phyloP scores from a whole-genome alignment of 2,329 filamentous ascomycete species.

The Ophiocordyceps sinensis region DNA sequence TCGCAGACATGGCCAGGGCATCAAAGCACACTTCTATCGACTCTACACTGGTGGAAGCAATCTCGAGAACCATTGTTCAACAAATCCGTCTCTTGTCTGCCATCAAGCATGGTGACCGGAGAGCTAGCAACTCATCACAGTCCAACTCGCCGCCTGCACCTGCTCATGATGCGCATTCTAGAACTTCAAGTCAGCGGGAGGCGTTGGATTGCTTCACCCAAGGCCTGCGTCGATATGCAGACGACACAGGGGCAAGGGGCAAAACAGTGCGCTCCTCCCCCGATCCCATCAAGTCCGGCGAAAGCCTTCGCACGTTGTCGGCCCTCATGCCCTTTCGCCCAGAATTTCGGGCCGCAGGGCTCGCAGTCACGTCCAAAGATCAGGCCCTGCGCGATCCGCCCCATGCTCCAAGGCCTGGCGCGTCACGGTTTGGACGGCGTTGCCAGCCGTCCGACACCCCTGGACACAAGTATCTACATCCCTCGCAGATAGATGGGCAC shows the following conservation, averaged over 20 bases:
- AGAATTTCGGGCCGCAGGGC: constrained; percentile 37
- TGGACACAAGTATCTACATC: constrained; percentile 1
- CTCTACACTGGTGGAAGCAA: constrained; percentile 26
- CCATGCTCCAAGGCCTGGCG: constrained; percentile 6
- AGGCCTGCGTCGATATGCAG: constrained; percentile 15
- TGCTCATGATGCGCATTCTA: constrained; percentile 14
- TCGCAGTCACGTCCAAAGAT: constrained; percentile 38
- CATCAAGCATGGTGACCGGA: constrained; percentile 4
- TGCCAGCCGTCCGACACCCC: neutral
- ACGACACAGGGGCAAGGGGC: constrained; percentile 21
- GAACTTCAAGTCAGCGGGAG: constrained; percentile 27
- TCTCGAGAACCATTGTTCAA: constrained; percentile 29
- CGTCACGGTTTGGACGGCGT: constrained; percentile 2
- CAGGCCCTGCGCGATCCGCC: constrained; percentile 21
- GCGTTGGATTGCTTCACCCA: constrained; percentile 22
- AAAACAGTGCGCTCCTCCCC: constrained; percentile 24
- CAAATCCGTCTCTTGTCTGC: constrained; percentile 26
- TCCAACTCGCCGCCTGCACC: constrained; percentile 1
- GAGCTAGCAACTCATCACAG: neutral
- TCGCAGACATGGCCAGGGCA: constrained; percentile 4
- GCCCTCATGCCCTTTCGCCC: constrained; percentile 37
- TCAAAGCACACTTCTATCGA: constrained; percentile 20
- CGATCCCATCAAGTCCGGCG: constrained; percentile 23
- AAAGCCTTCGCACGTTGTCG: constrained; percentile 34
- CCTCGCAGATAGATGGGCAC: constrained; percentile 16